These are phyloP conservation scores for Flaveria sonorensis DNA, from an alignment of 129 eudicot species.

Conservation along the genomic window DNA sequence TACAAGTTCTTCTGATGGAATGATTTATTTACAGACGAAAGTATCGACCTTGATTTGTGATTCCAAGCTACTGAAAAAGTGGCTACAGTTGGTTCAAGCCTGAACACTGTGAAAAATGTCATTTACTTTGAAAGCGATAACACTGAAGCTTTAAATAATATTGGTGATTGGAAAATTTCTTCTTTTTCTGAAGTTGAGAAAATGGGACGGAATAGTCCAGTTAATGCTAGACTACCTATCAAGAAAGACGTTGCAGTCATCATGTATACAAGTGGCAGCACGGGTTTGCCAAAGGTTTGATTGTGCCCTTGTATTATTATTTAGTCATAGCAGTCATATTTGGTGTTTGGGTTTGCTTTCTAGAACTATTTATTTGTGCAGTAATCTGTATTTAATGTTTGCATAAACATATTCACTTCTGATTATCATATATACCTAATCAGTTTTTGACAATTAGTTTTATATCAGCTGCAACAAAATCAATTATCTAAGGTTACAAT, in stretches of 20 bases:
- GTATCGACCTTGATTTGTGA: conserved; percentile 91
- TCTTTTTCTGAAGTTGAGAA: conserved; percentile 82
- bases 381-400: background rate
- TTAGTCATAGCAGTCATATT: background rate
- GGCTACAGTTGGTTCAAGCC: conserved; percentile 68
- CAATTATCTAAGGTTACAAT: background rate
- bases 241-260: conserved; percentile 90
- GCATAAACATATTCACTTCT: background rate
- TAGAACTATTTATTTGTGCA: background rate
- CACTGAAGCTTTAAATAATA: conserved; percentile 32
- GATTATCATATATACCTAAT: background rate
- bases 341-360: conserved; percentile 3
- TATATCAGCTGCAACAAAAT: background rate
- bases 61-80: conserved; percentile 71
- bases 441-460: background rate
- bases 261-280: conserved; percentile 99
- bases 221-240: conserved; percentile 55
- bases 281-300: conserved; percentile 96
- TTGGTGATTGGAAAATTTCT: conserved; percentile 49
- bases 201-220: conserved; percentile 56
- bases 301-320: background rate
- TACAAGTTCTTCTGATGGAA: conserved; percentile 18
- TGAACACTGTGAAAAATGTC: conserved; percentile 56
- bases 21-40: conserved; percentile 61
- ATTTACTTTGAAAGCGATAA: conserved; percentile 78